Evolutionary conservation across 225 moss, liverwort and hornwort genomes (phyloP), one percentile per base, ranked within the genome.

Genomic region (Physcomitrellopsis africana): DNA sequence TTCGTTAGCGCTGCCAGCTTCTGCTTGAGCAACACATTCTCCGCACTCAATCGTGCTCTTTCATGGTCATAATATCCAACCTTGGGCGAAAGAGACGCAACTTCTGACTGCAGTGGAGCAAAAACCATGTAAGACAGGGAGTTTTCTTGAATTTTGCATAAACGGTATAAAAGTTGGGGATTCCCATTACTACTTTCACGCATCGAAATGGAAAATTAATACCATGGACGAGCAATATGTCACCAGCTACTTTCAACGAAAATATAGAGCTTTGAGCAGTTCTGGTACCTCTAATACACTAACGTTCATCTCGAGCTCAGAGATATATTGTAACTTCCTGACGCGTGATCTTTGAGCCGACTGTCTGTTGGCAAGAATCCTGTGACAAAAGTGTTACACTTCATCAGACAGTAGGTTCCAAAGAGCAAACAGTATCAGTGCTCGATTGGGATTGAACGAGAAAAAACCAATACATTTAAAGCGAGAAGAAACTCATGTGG

Each of bases 291-390:
- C 90, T 64, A 96, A 79, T 9, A 90, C 79, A 76, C 82, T 92
- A 3, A 96, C 96, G 67, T 86, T 96, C 82, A 90, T 92, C 78
- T 96, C 96, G 2, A 96, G 87, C 72, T 96, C 96, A 51, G 93
- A 92, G 27, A 96, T 96, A 63, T 96, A 96, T 27, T 96, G 96
- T 83, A 96, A 73, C 83, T 96, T 96, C 46, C 96, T 82, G 48
- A 96, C 96, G 44, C 96, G 92, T 43, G 97, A 97, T 69, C 97
- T 81, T 75, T 97, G 97, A 58, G 97, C 97, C 47, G 97, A 97
- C 79, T 97, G 97, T 51, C 93, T 88, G 59, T 97, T 97, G 16
- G 97, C 97, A 59, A 94, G 90, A 81, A 94, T 93, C 55, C 97
- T 97, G 87, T 73, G 67, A 52, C 32, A 60, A 20, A 64, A 69